These are phyloP conservation scores for Monilinia aucupariae DNA, from an alignment of 2,329 filamentous ascomycete genomes.

Conservation along the genomic window DNA sequence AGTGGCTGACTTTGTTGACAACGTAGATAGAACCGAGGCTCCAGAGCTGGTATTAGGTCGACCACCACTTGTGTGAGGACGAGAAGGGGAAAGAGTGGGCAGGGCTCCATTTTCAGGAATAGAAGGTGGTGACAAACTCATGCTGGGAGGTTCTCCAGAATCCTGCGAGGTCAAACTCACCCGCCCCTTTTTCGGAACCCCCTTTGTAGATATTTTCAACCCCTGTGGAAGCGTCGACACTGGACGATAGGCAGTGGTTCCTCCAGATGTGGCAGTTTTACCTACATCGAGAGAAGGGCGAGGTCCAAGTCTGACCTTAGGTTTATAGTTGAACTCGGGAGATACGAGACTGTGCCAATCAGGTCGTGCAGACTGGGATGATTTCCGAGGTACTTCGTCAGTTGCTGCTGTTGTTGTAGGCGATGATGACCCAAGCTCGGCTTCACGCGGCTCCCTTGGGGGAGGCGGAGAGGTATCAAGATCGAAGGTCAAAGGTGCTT, in stretches of 20 bases:
- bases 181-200: slow-evolving; percentile 49
- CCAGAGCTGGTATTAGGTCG: slow-evolving; percentile 34
- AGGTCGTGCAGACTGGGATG: slow-evolving; percentile 48
- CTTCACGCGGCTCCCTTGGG: slow-evolving; percentile 20
- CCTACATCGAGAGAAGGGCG: slow-evolving; percentile 68
- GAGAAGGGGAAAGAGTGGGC: slow-evolving; percentile 26
- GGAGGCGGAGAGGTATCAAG: slow-evolving; percentile 17
- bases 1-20: slow-evolving; percentile 22
- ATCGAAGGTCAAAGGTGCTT: slow-evolving; percentile 11
- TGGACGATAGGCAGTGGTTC: slow-evolving; percentile 58
- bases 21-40: slow-evolving; percentile 24
- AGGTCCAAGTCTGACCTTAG: slow-evolving; percentile 85
- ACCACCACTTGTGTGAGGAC: slow-evolving; percentile 34
- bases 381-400: slow-evolving; percentile 29
- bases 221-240: slow-evolving; percentile 75
- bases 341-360: slow-evolving; percentile 48
- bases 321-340: slow-evolving; percentile 52
- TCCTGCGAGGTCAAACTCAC: slow-evolving; percentile 39
- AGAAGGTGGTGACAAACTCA: slow-evolving; percentile 30
- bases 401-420: slow-evolving; percentile 21
- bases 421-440: slow-evolving; percentile 22
- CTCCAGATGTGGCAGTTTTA: slow-evolving; percentile 54
- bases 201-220: slow-evolving; percentile 61
- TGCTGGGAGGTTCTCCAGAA: slow-evolving; percentile 28
- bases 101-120: slow-evolving; percentile 21